Evolutionary conservation across 1,284 basidiomycete species (phyloP).

Genomic region (Heterobasidion irregulare): DNA sequence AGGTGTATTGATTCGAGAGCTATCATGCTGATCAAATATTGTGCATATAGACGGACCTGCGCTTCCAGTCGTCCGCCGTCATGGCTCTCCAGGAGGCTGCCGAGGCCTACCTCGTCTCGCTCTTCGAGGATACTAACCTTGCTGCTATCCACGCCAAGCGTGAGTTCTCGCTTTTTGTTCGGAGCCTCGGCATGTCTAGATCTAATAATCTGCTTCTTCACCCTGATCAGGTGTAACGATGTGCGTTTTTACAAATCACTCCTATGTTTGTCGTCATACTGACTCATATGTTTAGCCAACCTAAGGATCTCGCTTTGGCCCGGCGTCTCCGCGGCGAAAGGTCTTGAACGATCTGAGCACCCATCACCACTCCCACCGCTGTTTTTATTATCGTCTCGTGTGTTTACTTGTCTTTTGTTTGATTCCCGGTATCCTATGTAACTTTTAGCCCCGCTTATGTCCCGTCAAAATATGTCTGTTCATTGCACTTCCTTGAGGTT

Average conservation of each 20-base stretch:
- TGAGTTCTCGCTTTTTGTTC: slow-evolving; percentile 10
- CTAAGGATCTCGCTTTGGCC: slow-evolving; percentile 84
- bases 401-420: neutral
- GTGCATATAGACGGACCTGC: slow-evolving; percentile 72
- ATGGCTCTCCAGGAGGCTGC: slow-evolving; percentile 94
- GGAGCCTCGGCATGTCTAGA: no score
- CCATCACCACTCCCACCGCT: slow-evolving; percentile 8
- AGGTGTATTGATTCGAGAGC: slow-evolving; percentile 1
- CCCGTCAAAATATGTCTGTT: neutral
- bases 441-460: neutral
- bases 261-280: slow-evolving; percentile 1
- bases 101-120: slow-evolving; percentile 95
- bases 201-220: neutral
- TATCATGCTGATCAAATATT: slow-evolving; percentile 5
- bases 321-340: slow-evolving; percentile 86
- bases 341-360: slow-evolving; percentile 41
- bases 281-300: slow-evolving; percentile 42
- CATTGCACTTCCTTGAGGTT: neutral
- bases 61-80: slow-evolving; percentile 96
- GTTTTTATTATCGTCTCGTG: neutral
- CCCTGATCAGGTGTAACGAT: slow-evolving; percentile 55
- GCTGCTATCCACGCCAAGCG: slow-evolving; percentile 92
- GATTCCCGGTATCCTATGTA: neutral
- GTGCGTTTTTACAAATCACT: slow-evolving; percentile 19
- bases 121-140: slow-evolving; percentile 91